Base-by-base conservation (phyloP, 2,329 filamentous ascomycete species). In the Hymenotorrendiella dingleyae region DNA sequence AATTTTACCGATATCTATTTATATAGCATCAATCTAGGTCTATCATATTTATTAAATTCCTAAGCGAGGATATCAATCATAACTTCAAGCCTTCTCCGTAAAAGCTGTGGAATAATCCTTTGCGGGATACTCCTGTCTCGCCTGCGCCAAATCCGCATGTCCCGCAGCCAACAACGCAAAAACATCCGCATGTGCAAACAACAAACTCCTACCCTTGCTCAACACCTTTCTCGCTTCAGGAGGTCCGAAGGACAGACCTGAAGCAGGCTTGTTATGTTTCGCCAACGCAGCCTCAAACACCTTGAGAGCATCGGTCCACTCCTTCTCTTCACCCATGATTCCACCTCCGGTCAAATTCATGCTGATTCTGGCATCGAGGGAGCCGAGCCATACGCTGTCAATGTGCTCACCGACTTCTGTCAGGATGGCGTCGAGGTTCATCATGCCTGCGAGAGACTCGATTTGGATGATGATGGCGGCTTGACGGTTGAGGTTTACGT, bases 401-500 rank as follows among this genome's bases (percentile, higher is more conserved):
- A 73, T 69, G 29, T 56, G 26, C 3, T 71, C 65, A 1, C 67
- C 66, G 20, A 63, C 62, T 44, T 64, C 66, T 11, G 67, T 70
- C 22, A 73, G 62, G 42, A 73, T 72, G 28, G 60, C 67, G 47
- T 73, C 69, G n/a, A 73, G 66, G 53, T 73, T 72, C 40, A 67
- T 54, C 44, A 72, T 55, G 58, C 62, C 69, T 39, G 62, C 56
- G 4, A 66, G 50, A 1, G 62, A 58, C 54, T 73, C 70, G 28
- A 72, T 67, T 53, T 73, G 70, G 36, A 72, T 68, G 58, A 71
- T 66, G 44, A 73, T 56, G 34, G 70, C 69, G 1, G 70, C 68
- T 54, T 71, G 69, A 39, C 67, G 53, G 54, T 73, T 72, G 22
- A 69, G 38, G 47, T 64, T 66, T 46, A 64, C 54, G 45, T 63